These are phyloP conservation scores for Salisapilia sapeloensis DNA, from an alignment of 352 stramenopile genomes.

Conservation along the genomic window DNA sequence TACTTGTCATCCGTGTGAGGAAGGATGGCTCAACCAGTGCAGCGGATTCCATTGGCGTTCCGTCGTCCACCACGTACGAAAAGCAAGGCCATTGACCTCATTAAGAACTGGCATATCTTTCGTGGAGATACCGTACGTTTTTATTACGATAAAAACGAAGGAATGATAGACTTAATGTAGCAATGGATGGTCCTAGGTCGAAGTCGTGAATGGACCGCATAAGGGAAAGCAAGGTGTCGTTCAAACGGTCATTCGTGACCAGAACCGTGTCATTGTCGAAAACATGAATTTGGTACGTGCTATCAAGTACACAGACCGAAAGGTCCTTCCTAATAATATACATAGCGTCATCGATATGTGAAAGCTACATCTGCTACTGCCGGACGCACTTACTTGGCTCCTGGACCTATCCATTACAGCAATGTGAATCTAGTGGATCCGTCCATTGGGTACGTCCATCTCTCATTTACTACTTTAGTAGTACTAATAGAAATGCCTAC, in stretches of 20 bases:
- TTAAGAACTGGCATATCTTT: slow-evolving; percentile 68
- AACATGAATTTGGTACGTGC: slow-evolving; percentile 73
- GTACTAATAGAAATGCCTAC: background rate
- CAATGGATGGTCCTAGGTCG: slow-evolving; percentile 17
- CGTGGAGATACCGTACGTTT: slow-evolving; percentile 51
- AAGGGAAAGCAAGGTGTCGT: slow-evolving; percentile 69
- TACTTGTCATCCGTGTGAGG: too few relatives aligned
- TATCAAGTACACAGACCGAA: background rate
- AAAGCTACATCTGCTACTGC: slow-evolving; percentile 51
- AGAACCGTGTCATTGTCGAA: slow-evolving; percentile 70
- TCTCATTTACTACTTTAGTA: too few relatives aligned
- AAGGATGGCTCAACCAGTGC: too few relatives aligned
- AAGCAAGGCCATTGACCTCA: slow-evolving; percentile 60
- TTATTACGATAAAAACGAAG: background rate
- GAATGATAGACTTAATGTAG: slow-evolving; percentile 1
- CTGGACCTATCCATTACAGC: slow-evolving; percentile 75
- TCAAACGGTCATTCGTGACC: slow-evolving; percentile 49
- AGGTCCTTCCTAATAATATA: background rate
- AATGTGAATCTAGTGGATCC: slow-evolving; percentile 76
- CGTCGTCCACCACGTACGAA: slow-evolving; percentile 56
- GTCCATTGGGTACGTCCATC: slow-evolving; percentile 25
- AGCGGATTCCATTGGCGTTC: slow-evolving; percentile 64
- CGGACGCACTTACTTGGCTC: slow-evolving; percentile 63
- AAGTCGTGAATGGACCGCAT: slow-evolving; percentile 67
- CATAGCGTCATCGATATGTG: slow-evolving; percentile 59